These are phyloP conservation scores for Chytriomyces hyalinus DNA, from an alignment of 192 early-diverging fungal species.

Conservation along the genomic window DNA sequence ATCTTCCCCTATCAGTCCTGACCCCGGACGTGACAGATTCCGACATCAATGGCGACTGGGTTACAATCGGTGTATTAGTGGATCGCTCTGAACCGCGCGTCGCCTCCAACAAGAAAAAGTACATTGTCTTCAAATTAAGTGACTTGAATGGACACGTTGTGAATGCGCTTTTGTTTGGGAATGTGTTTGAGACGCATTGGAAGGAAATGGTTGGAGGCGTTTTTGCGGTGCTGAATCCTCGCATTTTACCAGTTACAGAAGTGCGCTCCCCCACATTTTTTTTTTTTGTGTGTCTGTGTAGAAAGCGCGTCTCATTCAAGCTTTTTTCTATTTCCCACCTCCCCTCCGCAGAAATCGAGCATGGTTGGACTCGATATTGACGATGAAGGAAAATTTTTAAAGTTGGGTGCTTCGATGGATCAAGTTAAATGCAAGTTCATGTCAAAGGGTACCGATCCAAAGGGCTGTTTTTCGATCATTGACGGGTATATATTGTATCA, in stretches of 20 bases:
- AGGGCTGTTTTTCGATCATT: neutral
- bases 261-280: slow-evolving; percentile 17
- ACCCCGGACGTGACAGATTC: slow-evolving; percentile 9
- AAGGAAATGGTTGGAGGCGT: slow-evolving; percentile 38
- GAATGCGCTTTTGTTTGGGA: slow-evolving; percentile 46
- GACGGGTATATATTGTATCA: neutral
- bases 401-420: slow-evolving; percentile 42
- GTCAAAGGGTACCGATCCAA: slow-evolving; percentile 12
- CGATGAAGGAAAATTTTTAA: slow-evolving; percentile 45
- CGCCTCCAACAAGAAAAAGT: slow-evolving; percentile 37
- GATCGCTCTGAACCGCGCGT: slow-evolving; percentile 35
- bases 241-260: slow-evolving; percentile 43
- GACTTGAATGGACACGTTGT: slow-evolving; percentile 37
- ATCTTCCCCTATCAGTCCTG: slow-evolving; percentile 1
- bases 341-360: slow-evolving; percentile 26
- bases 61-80: slow-evolving; percentile 44
- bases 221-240: slow-evolving; percentile 44
- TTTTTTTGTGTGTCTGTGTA: too few species aligned
- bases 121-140: slow-evolving; percentile 37
- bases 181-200: slow-evolving; percentile 18
- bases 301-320: neutral
- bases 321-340: too few species aligned
- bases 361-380: slow-evolving; percentile 40
- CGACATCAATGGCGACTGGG: slow-evolving; percentile 48
- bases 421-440: slow-evolving; percentile 35